A percentile compares a stretch with the other conserved stretches of the same genome.
These are phyloP conservation scores for Globisporangium polare DNA, from an alignment of 352 stramenopile genomes.

Conservation along the genomic window DNA sequence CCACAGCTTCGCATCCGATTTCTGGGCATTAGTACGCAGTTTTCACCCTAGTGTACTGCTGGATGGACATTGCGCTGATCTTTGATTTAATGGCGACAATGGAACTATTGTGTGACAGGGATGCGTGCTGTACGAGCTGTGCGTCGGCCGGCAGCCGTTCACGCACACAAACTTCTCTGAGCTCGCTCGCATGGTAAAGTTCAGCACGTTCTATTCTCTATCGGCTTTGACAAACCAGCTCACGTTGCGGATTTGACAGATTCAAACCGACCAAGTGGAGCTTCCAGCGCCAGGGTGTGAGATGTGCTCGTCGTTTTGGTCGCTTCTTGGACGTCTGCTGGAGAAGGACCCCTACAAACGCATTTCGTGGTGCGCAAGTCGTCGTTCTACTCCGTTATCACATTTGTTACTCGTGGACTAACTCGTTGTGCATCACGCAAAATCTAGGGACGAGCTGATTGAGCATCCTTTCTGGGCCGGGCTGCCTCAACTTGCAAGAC, in stretches of 20 bases:
- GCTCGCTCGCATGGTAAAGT: slow-evolving; percentile 56
- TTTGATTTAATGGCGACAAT: background rate
- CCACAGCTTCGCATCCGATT: slow-evolving; percentile 89
- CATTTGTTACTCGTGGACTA: slow-evolving; percentile 5
- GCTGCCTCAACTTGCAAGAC: slow-evolving; percentile 21
- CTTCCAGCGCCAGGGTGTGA: slow-evolving; percentile 40
- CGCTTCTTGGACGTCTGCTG: slow-evolving; percentile 55
- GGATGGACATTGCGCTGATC: background rate
- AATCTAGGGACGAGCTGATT: slow-evolving; percentile 53
- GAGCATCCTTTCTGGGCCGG: slow-evolving; percentile 66
- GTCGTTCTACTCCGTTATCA: no score
- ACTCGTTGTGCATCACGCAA: background rate
- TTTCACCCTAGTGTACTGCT: background rate
- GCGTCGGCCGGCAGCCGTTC: slow-evolving; percentile 62
- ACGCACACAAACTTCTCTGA: slow-evolving; percentile 70
- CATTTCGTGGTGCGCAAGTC: slow-evolving; percentile 82
- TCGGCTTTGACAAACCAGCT: background rate
- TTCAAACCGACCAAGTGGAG: slow-evolving; percentile 53
- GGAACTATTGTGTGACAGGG: slow-evolving; percentile 31
- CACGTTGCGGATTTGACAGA: slow-evolving; percentile 29
- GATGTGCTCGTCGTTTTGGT: slow-evolving; percentile 54
- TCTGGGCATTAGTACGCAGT: slow-evolving; percentile 69
- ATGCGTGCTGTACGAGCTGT: slow-evolving; percentile 77
- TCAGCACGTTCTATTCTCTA: background rate
- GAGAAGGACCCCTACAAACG: slow-evolving; percentile 67